Conservation (phyloP, 192 early-diverging fungal species). For the Coemansia guatemalensis region DNA sequence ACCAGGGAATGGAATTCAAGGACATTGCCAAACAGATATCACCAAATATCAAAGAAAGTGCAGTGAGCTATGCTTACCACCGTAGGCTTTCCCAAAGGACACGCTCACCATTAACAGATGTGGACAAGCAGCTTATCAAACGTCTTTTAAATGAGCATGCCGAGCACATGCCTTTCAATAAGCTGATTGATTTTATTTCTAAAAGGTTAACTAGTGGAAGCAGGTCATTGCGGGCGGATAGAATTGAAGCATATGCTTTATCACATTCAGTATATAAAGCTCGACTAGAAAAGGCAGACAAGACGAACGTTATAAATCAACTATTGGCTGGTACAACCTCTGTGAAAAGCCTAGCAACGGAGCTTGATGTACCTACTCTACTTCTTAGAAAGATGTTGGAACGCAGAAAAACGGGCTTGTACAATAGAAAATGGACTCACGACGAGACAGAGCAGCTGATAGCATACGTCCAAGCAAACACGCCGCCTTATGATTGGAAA, state of each 20-base stretch:
- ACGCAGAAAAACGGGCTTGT: not conserved
- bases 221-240: not conserved
- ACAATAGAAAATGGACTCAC: not conserved
- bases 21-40: constrained; percentile 11
- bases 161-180: not conserved
- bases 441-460: not conserved
- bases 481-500: too few relatives aligned
- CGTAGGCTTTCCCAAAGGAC: not conserved
- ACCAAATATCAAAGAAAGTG: not conserved
- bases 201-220: not conserved
- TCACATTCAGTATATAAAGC: not conserved
- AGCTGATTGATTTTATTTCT: not conserved
- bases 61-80: not conserved
- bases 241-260: not conserved
- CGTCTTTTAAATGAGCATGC: not conserved
- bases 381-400: not conserved
- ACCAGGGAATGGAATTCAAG: constrained; percentile 3
- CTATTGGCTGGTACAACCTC: not conserved
- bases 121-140: not conserved
- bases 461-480: too few relatives aligned
- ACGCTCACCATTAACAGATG: not conserved
- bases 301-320: not conserved
- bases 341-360: not conserved
- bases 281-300: not conserved
- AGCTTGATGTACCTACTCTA: not conserved